Percentiles rank a stretch among this genome's conserved stretches.
These are phyloP conservation scores for Metarhizium album DNA, from an alignment of 2,329 filamentous ascomycete genomes.

Conservation along the genomic window DNA sequence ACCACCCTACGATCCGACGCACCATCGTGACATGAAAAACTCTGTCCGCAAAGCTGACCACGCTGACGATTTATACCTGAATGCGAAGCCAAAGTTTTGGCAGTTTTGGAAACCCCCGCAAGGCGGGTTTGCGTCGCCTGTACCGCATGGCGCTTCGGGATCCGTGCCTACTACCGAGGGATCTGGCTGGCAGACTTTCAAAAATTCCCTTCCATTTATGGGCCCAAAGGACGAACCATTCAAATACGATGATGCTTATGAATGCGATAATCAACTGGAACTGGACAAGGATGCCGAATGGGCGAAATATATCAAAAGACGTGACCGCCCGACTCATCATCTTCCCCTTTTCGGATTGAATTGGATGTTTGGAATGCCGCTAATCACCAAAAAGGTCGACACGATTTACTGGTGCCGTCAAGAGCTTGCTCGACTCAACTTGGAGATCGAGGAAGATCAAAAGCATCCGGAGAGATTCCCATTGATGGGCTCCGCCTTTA, in stretches of 20 bases:
- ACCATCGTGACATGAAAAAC: constrained; percentile 24
- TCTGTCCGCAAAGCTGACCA: constrained; percentile 41
- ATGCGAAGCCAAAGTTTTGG: constrained; percentile 41
- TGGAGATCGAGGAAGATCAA: constrained; percentile 89
- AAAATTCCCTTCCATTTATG: constrained; percentile 37
- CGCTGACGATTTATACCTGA: constrained; percentile 37
- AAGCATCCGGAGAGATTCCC: constrained; percentile 76
- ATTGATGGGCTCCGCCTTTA: constrained; percentile 91
- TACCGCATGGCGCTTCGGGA: constrained; percentile 44
- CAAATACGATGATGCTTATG: constrained; percentile 54
- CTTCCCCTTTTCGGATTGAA: constrained; percentile 49
- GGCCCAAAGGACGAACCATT: constrained; percentile 28
- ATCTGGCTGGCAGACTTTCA: constrained; percentile 40
- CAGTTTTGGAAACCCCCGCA: constrained; percentile 55
- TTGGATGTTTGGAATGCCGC: constrained; percentile 71
- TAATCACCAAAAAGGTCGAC: constrained; percentile 84
- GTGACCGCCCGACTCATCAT: constrained; percentile 76
- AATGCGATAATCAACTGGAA: constrained; percentile 45
- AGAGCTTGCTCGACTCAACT: constrained; percentile 75
- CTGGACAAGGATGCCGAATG: constrained; percentile 59
- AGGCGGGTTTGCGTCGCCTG: constrained; percentile 49
- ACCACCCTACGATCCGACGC: not conserved
- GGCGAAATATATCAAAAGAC: constrained; percentile 71
- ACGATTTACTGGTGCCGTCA: constrained; percentile 85
- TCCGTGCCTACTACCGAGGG: constrained; percentile 30